Evolutionary conservation across 2,329 filamentous ascomycete species (phyloP).

Genomic region (Alternaria triticina): DNA sequence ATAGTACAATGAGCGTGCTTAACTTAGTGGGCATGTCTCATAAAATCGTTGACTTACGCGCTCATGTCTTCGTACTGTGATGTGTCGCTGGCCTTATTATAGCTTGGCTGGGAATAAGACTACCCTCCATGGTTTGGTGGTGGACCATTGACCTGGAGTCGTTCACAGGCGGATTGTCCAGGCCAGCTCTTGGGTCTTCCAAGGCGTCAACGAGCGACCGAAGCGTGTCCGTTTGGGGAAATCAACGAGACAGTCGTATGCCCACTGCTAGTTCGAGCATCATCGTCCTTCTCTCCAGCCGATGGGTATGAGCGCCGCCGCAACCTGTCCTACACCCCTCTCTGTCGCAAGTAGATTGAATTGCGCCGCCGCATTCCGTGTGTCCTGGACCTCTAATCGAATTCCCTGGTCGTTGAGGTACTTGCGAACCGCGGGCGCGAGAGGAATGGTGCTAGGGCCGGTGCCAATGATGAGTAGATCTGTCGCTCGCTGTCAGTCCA

Average conservation of each 20-base stretch:
- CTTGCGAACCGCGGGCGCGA: conserved; percentile 75
- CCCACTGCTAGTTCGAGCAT: neutral
- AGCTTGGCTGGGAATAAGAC: neutral
- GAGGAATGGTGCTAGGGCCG: conserved; percentile 74
- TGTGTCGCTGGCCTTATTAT: neutral
- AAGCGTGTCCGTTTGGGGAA: neutral
- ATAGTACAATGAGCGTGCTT: conserved; percentile 11
- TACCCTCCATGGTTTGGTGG: neutral
- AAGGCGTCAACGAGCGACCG: neutral
- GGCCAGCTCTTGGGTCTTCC: neutral
- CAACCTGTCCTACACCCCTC: conserved; percentile 81
- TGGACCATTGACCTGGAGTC: neutral
- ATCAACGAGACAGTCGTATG: neutral
- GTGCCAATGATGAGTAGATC: conserved; percentile 91
- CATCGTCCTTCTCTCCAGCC: conserved; percentile 70
- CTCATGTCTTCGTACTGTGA: neutral
- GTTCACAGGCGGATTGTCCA: neutral
- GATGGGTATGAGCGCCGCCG: conserved; percentile 84
- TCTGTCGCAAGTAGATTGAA: conserved; percentile 97
- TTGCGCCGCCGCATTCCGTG: conserved; percentile 89
- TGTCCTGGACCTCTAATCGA: conserved; percentile 87
- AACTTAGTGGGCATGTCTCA: neutral
- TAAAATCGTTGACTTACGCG: neutral
- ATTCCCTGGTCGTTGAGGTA: conserved; percentile 81
- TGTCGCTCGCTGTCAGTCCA: conserved; percentile 45